Base-by-base conservation (phyloP, 352 stramenopile genomes). In the Globisporangium paroecandrum region DNA sequence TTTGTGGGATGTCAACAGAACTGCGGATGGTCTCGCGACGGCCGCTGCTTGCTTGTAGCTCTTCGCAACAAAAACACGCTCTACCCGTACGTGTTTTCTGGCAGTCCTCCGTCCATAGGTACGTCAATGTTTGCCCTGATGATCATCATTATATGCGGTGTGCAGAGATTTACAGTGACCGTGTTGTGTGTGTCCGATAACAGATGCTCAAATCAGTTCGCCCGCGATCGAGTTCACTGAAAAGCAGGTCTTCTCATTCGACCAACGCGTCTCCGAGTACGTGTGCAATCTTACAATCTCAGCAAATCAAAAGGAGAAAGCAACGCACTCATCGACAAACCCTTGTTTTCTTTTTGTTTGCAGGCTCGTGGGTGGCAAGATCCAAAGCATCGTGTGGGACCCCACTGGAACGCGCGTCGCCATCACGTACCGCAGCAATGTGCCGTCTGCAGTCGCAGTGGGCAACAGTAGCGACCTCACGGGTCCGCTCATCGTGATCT, bases 161-260 rank as follows among this genome's bases (percentile, higher is more conserved):
- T 47, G 13, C 41, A 47, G 5, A 49, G 15, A 8, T 8, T 63
- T 15, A 29, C 54, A 43, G 8, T 38, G 4, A 51, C 22, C 36
- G 20, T 29, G 29, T 36, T 32, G 15, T 38, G 2, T 20, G 6
- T 32, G 61, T 29, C 13, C 58, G 18, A 36, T 36, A 36, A 36
- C 62, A 93, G 85, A 90, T 34, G 83, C 82, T 24, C 83, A 87
- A 57, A 90, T 93, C 75, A 89, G 81, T 66, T 84, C 83, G 8
- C 83, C 85, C 8, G 69, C 82, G 32, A 75, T 91, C 56, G 85
- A 92, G 58, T 91, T 92, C 24, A 64, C 76, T 24, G 83, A 92
- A 62, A 83, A 83, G 62, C 68, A 88, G 46, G 46, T 90, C 25
- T 74, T 76, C 38, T 93, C 85, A 5, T 69, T 89, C 10, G 82